Evolutionary conservation across 495 filamentous ascomycete genomes (phyloP).

Genomic region (Penicillium lividum): DNA sequence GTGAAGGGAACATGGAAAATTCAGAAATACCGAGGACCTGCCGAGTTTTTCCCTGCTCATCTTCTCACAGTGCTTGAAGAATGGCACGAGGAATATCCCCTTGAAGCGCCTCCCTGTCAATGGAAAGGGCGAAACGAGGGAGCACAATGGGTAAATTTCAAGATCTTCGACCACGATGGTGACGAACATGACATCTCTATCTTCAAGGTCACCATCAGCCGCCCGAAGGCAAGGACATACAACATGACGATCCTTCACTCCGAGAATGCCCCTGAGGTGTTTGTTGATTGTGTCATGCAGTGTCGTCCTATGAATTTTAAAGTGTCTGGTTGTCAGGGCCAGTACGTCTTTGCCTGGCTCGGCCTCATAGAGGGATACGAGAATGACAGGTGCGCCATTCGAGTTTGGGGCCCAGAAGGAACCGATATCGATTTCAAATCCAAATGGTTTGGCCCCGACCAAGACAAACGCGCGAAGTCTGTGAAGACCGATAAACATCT

Average conservation of each 20-base stretch:
- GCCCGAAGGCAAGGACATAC: neutral
- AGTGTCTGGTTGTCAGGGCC: neutral
- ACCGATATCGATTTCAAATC: neutral
- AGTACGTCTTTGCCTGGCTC: neutral
- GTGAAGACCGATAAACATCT: neutral
- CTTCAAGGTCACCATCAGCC: slow-evolving; percentile 3
- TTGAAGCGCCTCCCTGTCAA: neutral
- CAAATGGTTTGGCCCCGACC: neutral
- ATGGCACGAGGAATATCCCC: neutral
- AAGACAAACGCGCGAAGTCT: neutral
- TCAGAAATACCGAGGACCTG: neutral
- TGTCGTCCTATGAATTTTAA: neutral
- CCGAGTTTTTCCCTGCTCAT: neutral
- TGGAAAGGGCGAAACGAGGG: neutral
- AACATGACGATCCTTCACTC: neutral
- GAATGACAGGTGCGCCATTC: neutral
- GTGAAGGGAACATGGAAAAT: neutral
- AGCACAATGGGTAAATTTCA: slow-evolving; percentile 5
- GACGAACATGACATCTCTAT: slow-evolving; percentile 15
- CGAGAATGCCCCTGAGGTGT: neutral
- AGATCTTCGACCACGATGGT: slow-evolving; percentile 20
- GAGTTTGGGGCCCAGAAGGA: neutral
- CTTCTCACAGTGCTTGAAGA: neutral
- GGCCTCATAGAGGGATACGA: neutral
- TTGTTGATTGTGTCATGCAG: neutral